phyloP scores from a whole-genome alignment of 2,329 filamentous ascomycete species.

The Calonectria leucothoes region DNA sequence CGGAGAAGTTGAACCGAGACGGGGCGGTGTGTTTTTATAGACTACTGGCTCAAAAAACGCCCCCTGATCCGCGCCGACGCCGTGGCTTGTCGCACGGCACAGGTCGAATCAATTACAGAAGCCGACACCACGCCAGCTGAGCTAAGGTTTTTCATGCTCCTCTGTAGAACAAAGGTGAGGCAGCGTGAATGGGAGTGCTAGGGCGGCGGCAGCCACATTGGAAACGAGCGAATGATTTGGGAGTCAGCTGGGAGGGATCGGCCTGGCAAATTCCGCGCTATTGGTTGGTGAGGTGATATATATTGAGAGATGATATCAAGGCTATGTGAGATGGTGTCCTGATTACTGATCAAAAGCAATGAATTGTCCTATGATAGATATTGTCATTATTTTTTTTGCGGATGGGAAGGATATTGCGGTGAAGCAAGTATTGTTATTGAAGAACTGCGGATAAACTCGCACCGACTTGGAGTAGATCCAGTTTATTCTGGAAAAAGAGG shows the following conservation, averaged over 20 bases:
- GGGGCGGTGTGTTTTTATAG: neutral
- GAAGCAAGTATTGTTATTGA: neutral
- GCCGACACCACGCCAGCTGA: neutral
- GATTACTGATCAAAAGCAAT: neutral
- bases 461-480: neutral
- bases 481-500: neutral
- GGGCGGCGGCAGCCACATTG: constrained; percentile 10
- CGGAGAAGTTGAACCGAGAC: neutral
- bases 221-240: neutral
- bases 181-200: constrained; percentile 8
- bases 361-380: neutral
- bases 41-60: neutral
- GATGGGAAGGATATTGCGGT: neutral
- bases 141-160: neutral
- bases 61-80: neutral
- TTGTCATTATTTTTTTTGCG: neutral
- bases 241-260: neutral
- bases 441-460: neutral
- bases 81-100: neutral
- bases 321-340: neutral
- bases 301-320: neutral
- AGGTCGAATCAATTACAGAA: neutral
- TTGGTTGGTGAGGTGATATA: neutral
- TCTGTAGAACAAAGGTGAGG: constrained; percentile 2
- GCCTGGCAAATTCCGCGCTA: neutral